Conservation (phyloP, 1,284 basidiomycete genomes). For the Moesziomyces sp. region DNA sequence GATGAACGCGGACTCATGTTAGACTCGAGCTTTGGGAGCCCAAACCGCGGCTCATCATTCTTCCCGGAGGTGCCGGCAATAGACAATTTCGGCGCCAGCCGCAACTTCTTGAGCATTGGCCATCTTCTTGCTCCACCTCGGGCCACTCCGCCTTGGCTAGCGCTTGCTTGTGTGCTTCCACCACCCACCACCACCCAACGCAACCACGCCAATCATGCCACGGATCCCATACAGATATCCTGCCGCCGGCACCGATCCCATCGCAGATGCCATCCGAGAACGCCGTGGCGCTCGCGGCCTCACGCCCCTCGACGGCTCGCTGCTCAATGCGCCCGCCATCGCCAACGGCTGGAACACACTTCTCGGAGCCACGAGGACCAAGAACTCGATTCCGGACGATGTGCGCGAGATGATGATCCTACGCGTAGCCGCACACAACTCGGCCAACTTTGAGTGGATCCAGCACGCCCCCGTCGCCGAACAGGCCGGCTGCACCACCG, state of each 20-base stretch:
- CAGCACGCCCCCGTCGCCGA: constrained; percentile 68
- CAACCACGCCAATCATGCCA: constrained; percentile 43
- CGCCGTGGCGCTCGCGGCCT: constrained; percentile 69
- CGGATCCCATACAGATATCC: constrained; percentile 68
- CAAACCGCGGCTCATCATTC: too few species aligned
- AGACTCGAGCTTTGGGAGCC: too few species aligned
- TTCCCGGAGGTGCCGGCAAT: too few species aligned
- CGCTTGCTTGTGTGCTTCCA: neutral
- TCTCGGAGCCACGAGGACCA: constrained; percentile 68
- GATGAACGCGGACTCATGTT: too few species aligned
- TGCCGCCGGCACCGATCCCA: constrained; percentile 62
- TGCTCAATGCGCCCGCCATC: constrained; percentile 67
- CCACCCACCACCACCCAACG: neutral
- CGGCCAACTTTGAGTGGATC: constrained; percentile 70
- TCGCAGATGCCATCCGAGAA: constrained; percentile 69
- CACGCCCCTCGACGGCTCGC: constrained; percentile 69
- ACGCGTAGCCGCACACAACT: constrained; percentile 69
- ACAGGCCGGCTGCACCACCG: constrained; percentile 68
- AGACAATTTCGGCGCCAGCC: constrained; percentile 2
- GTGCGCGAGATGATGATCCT: constrained; percentile 70
- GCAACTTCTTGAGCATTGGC: neutral
- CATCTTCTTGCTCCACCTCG: constrained; percentile 27
- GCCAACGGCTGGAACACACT: constrained; percentile 70
- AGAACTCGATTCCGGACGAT: constrained; percentile 69
- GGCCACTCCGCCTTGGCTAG: neutral